Base-by-base conservation (phyloP, 352 stramenopile species). In the Globisporangium recalcitrans region DNA sequence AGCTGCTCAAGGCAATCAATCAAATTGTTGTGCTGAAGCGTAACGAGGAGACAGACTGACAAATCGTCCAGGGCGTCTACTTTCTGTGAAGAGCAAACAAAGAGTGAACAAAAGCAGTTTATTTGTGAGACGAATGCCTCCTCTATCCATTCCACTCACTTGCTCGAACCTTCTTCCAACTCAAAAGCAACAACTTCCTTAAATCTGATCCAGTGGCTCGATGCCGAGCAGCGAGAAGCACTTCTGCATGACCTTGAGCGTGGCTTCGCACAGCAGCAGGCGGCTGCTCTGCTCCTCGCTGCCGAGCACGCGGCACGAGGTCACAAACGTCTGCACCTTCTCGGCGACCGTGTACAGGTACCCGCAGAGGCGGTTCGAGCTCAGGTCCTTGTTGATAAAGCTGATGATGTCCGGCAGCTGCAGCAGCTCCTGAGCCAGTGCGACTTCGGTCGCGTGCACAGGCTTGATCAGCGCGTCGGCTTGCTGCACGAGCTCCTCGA, bases 311-410 rank as follows among this genome's bases (percentile, higher is more conserved):
- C 96, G 91, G 78, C 97, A 99, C 56, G 98, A 81, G n/a, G 96
- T 99, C 38, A 98, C 95, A 79, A 99, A 99, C 34, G 97, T 95
- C 58, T 98, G 98, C 52, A 98, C 95, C 63, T 98, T 98, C 67
- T 96, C 97, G 32, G 95, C 86, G 24, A 99, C 67, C 52, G 93
- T 96, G 85, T 99, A 99, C 44, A 99, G 73, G 78, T 98, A 99
- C 52, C 96, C 96, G 77, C 97, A 99, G 61, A 99, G 83, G 24
- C 97, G 90, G 82, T 99, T 98, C 14, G 97, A 98, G 68, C 89
- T 93, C 34, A 99, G 78, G 71, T 99, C 95, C 52, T 94, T 84
- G 67, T 98, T 82, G 44, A 98, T 97, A 61, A 94, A 90, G 42
- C 87, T 78, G 58, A 99, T 90, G 36, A 97, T 90, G 72, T 99